Base-by-base conservation (phyloP, 2,329 filamentous ascomycete species). In the Talaromyces albobiverticillius region DNA sequence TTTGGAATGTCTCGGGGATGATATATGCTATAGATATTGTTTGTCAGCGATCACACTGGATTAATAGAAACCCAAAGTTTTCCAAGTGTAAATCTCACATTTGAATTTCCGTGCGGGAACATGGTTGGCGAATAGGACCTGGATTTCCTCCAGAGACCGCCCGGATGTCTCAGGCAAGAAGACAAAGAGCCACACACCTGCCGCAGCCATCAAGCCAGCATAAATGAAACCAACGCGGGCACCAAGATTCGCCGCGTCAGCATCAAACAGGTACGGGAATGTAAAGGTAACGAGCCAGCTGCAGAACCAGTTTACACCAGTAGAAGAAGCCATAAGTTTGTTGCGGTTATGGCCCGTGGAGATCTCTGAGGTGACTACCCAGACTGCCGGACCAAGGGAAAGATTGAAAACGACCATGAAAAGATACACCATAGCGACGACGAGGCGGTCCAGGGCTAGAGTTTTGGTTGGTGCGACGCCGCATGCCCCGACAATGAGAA, bases 371-470 rank as follows among this genome's bases (percentile, higher is more conserved):
- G 93, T 92, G 62, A 95, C 82, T 53, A 77, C 78, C 82, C 81
- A 84, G 18, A 79, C 81, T 52, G 78, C 87, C 4, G 90, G 89
- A 49, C 90, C 90, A 89, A 90, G 95, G 59, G 90, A 95, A 56
- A 82, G 85, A 57, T 90, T 90, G 71, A 95, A 95, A 81, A 88
- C 92, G 82, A 90, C 90, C 79, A 95, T 92, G 81, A 90, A 94
- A 78, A 95, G 86, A 76, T 85, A 88, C 79, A 72, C 62, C 83
- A 81, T 0, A 79, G 81, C 0, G 80, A 80, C 11, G 83, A 70
- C 61, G 83, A 81, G 34, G 80, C 81, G 11, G 79, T 80, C 0
- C 76, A 77, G 0, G 83, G 69, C 80, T 80, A 84, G 1, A 81
- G 78, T 60, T 83, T 84, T 0, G 2, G 38, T 46, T n/a, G 42